Evolutionary conservation across 1,284 basidiomycete species (phyloP).

Genomic region (Microbotryomycetes sp.): DNA sequence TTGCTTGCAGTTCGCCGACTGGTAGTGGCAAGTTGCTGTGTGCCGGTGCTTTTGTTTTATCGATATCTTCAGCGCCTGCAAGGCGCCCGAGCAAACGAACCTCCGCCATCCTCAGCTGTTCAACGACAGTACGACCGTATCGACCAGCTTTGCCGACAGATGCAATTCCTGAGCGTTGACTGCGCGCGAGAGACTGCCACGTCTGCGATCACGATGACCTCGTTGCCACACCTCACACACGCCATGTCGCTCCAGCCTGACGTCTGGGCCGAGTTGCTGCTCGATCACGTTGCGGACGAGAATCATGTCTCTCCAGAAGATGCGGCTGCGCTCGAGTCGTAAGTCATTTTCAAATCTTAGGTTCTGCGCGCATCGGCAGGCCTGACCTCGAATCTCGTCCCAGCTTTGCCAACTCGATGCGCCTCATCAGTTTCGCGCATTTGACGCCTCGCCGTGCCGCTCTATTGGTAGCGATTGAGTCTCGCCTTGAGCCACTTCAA

Average conservation of each 20-base stretch:
- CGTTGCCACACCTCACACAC: background rate
- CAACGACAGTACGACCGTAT: background rate
- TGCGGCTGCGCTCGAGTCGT: background rate
- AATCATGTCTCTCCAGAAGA: background rate
- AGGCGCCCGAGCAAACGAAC: background rate
- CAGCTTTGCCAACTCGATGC: too few species aligned
- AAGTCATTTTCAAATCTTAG: too few species aligned
- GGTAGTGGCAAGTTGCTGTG: background rate
- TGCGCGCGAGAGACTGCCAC: background rate
- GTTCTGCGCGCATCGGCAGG: too few species aligned
- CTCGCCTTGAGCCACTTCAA: background rate
- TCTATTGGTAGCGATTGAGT: too few species aligned
- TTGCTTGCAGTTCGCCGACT: background rate
- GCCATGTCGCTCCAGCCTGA: background rate
- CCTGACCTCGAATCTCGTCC: too few species aligned
- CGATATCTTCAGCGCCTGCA: background rate
- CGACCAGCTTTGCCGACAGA: background rate
- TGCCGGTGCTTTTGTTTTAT: background rate
- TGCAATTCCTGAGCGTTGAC: background rate
- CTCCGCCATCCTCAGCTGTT: too few species aligned
- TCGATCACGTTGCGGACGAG: background rate
- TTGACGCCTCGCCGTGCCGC: too few species aligned
- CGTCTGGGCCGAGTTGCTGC: background rate
- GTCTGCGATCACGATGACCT: background rate
- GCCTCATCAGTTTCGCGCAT: too few species aligned